phyloP scores from a whole-genome alignment of 163 green algal species.

The Scenedesmus sp. region DNA sequence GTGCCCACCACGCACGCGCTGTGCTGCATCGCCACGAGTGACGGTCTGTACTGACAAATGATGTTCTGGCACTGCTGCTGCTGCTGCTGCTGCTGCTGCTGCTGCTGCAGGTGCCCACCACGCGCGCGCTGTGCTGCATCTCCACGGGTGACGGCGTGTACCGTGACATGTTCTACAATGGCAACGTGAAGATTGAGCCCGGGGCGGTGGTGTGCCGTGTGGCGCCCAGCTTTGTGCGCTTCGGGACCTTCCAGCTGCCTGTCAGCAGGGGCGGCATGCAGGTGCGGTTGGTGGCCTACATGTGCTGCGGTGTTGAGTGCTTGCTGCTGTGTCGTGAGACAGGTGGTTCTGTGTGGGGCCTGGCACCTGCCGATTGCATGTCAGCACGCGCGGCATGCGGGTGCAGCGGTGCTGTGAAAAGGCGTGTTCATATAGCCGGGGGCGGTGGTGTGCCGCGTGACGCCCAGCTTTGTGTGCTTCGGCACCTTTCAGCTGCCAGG shows the following conservation, averaged over 20 bases:
- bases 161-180: constrained; percentile 93
- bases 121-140: constrained; percentile 85
- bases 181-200: constrained; percentile 74
- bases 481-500: constrained; percentile 85
- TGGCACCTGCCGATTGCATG: too few relatives aligned
- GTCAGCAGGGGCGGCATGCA: constrained; percentile 71
- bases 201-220: constrained; percentile 77
- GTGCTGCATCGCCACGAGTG: constrained; percentile 81
- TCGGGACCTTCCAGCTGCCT: constrained; percentile 89
- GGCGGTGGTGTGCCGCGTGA: constrained; percentile 75
- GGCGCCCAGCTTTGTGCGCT: constrained; percentile 85
- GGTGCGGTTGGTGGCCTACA: neutral
- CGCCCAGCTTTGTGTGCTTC: constrained; percentile 88
- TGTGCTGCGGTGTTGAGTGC: too few relatives aligned
- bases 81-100: too few relatives aligned
- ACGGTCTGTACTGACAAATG: constrained; percentile 19
- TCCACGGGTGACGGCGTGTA: constrained; percentile 80
- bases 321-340: too few relatives aligned
- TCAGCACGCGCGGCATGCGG: too few relatives aligned
- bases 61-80: too few relatives aligned
- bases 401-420: too few relatives aligned
- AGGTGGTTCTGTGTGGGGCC: too few relatives aligned
- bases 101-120: constrained; percentile 83
- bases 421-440: constrained; percentile 60
- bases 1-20: constrained; percentile 92